A percentile compares a stretch with the other conserved stretches of the same genome.
phyloP scores from a whole-genome alignment of 768 basidiomycete genomes.

The Leucocoprinus birnbaumii region DNA sequence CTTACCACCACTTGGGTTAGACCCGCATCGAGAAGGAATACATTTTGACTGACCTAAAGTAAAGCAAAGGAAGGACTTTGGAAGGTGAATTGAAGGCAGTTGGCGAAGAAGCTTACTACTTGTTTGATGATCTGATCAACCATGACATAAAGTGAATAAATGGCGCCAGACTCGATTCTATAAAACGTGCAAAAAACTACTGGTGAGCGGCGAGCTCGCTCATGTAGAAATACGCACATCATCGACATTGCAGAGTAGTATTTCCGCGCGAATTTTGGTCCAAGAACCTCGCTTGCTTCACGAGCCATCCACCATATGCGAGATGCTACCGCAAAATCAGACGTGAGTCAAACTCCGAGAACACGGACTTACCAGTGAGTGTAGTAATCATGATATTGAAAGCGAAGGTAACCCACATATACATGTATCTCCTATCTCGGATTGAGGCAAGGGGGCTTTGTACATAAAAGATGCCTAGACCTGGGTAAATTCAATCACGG shows the following conservation, averaged over 20 bases:
- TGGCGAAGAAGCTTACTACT: conserved; percentile 8
- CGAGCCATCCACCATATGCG: conserved; percentile 11
- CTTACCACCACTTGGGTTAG: conserved; percentile 26
- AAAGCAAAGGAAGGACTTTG: background rate
- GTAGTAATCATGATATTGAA: background rate
- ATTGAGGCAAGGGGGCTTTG: background rate
- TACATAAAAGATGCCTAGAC: background rate
- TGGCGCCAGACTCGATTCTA: conserved; percentile 30
- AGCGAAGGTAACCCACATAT: background rate
- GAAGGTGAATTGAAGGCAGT: too few species aligned
- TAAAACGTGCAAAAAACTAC: too few species aligned
- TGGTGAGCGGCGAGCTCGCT: too few species aligned
- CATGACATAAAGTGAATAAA: conserved; percentile 26
- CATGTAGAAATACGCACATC: conserved; percentile 18
- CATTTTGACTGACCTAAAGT: background rate
- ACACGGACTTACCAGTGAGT: background rate
- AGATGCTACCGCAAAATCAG: too few species aligned
- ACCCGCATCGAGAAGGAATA: conserved; percentile 18
- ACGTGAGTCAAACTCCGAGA: too few species aligned
- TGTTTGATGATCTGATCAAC: conserved; percentile 21
- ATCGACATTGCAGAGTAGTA: conserved; percentile 25
- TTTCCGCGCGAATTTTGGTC: conserved; percentile 19
- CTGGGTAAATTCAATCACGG: background rate
- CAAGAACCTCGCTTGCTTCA: conserved; percentile 21
- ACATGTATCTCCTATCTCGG: background rate